These are phyloP conservation scores for Moniliella sp. DNA, from an alignment of 1,284 basidiomycete genomes.

Conservation along the genomic window DNA sequence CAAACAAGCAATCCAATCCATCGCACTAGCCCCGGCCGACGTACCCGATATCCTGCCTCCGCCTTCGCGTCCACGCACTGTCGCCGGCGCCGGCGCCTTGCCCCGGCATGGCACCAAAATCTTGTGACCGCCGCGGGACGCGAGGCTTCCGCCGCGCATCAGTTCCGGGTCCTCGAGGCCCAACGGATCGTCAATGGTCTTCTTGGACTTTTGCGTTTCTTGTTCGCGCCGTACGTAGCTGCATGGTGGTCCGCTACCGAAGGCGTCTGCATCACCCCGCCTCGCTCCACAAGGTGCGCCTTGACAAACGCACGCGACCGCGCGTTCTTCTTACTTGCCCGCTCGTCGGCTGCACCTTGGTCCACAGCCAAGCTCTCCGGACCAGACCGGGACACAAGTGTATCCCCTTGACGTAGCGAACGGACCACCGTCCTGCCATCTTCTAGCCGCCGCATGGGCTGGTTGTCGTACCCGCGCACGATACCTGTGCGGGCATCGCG, in stretches of 20 bases:
- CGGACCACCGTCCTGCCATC: not conserved
- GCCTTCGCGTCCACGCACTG: too few species aligned
- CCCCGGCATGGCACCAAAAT: too few species aligned
- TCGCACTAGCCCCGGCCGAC: too few species aligned
- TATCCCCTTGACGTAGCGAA: too few species aligned
- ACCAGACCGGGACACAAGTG: too few species aligned
- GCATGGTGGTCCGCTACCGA: not conserved
- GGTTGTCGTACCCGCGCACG: not conserved
- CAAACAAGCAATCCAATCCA: too few species aligned
- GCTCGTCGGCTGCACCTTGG: not conserved
- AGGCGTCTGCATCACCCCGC: not conserved
- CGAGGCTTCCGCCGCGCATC: not conserved
- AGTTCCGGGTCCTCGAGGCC: not conserved
- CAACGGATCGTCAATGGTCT: not conserved
- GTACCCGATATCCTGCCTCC: too few species aligned
- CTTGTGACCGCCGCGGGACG: not conserved
- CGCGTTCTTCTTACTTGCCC: not conserved
- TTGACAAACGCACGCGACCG: not conserved
- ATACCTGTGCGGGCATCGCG: not conserved
- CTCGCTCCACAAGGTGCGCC: not conserved
- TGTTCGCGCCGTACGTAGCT: not conserved
- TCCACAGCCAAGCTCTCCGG: not conserved
- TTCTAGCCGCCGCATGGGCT: not conserved
- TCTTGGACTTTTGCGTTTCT: not conserved
- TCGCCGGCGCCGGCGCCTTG: too few species aligned